A percentile compares a stretch with the other conserved stretches of the same genome.
phyloP scores from a whole-genome alignment of 129 eudicot species.

The Deinandra increscens region DNA sequence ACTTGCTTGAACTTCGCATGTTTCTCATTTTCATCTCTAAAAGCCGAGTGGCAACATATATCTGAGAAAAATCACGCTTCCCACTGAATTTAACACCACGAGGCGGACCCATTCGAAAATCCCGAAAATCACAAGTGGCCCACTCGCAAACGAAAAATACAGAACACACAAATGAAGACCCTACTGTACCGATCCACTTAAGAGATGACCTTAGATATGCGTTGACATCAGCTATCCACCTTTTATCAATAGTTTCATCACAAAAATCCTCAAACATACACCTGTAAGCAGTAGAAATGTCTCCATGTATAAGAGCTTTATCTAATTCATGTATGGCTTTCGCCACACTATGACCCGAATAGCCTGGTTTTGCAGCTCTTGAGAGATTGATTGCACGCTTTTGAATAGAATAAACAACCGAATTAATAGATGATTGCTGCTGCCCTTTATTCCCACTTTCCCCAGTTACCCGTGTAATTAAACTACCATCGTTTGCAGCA shows the following conservation, averaged over 20 bases:
- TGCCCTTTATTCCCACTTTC: conserved; percentile 46
- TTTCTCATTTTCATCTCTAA: conserved; percentile 57
- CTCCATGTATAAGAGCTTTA: conserved; percentile 67
- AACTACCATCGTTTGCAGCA: conserved; percentile 44
- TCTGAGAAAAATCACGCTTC: conserved; percentile 67
- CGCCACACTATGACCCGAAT: conserved; percentile 64
- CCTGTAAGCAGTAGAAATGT: conserved; percentile 55
- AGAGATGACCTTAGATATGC: conserved; percentile 60
- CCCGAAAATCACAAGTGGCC: conserved; percentile 94
- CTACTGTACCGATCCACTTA: conserved; percentile 53
- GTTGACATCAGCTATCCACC: conserved; percentile 77
- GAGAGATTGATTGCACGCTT: conserved; percentile 59
- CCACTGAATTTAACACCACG: conserved; percentile 73
- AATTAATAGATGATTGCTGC: conserved; percentile 45
- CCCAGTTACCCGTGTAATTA: conserved; percentile 40
- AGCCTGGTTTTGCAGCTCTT: conserved; percentile 73
- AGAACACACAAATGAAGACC: conserved; percentile 58
- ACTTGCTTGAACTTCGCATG: conserved; percentile 35
- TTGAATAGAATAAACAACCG: conserved; percentile 70
- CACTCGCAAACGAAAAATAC: conserved; percentile 84
- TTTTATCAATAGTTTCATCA: conserved; percentile 54
- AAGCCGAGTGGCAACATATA: conserved; percentile 70
- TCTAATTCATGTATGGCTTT: conserved; percentile 69
- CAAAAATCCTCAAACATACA: conserved; percentile 62
- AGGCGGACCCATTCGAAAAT: conserved; percentile 55